These are phyloP conservation scores for Marasmius sp. DNA, from an alignment of 1,284 basidiomycete species.

Conservation along the genomic window DNA sequence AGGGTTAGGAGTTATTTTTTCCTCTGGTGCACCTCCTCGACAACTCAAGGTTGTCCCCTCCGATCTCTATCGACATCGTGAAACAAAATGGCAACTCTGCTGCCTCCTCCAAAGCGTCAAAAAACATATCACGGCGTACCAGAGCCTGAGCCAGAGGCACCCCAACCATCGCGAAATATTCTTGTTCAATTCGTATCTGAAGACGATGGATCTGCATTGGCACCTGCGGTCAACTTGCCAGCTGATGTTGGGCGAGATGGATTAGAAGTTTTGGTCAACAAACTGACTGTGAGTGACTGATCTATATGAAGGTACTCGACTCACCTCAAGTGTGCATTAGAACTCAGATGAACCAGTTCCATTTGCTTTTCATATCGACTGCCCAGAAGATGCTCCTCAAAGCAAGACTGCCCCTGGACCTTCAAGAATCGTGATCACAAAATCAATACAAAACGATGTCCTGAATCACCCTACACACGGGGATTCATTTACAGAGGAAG, in stretches of 20 bases:
- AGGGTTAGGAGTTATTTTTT: background rate
- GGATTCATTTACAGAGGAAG: conserved; percentile 79
- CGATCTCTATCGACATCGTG: too few species aligned
- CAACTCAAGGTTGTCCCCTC: too few species aligned
- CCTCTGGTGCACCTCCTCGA: background rate
- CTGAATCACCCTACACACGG: conserved; percentile 59
- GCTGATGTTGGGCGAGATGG: conserved; percentile 85
- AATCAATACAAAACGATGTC: conserved; percentile 80
- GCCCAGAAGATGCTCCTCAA: conserved; percentile 53
- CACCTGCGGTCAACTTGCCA: conserved; percentile 85
- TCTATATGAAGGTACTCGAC: background rate
- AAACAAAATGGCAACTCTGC: conserved; percentile 69
- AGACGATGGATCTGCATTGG: conserved; percentile 77
- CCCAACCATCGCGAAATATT: conserved; percentile 64
- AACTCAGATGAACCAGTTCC: conserved; percentile 79
- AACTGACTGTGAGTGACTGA: conserved; percentile 43
- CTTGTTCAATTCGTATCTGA: conserved; percentile 91
- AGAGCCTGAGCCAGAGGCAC: conserved; percentile 57
- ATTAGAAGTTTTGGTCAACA: conserved; percentile 85
- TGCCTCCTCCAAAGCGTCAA: conserved; percentile 84
- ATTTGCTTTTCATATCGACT: conserved; percentile 82
- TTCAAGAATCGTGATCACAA: conserved; percentile 76
- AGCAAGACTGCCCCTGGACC: conserved; percentile 50
- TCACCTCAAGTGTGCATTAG: background rate
- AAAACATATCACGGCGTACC: conserved; percentile 77